phyloP scores from a whole-genome alignment of 805 yeast species.

The Teunomyces panamensis region DNA sequence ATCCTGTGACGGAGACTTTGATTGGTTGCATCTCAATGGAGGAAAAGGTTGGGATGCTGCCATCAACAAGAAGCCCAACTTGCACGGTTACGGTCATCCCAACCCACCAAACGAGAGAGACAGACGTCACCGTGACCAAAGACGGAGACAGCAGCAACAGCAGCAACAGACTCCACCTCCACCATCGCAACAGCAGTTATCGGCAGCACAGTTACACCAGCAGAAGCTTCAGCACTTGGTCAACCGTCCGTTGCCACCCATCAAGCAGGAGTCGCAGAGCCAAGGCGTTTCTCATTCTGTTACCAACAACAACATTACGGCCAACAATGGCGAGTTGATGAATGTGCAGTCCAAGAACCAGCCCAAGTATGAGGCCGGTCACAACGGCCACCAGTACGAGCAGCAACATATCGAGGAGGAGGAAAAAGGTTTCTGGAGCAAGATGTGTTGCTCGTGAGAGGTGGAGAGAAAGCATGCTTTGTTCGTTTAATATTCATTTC shows the following conservation, averaged over 20 bases:
- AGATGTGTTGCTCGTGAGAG: slow-evolving; percentile 39
- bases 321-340: slow-evolving; percentile 10
- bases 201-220: slow-evolving; percentile 48
- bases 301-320: slow-evolving; percentile 19
- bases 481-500: slow-evolving; percentile 2
- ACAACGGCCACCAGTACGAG: slow-evolving; percentile 29
- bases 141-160: slow-evolving; percentile 34
- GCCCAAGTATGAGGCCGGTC: slow-evolving; percentile 11
- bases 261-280: slow-evolving; percentile 38
- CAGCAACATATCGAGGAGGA: slow-evolving; percentile 39
- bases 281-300: slow-evolving; percentile 20
- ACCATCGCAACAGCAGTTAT: slow-evolving; percentile 31
- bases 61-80: slow-evolving; percentile 72
- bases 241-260: slow-evolving; percentile 47
- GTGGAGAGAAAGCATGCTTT: background rate
- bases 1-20: slow-evolving; percentile 65
- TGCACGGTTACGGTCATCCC: slow-evolving; percentile 80
- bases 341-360: slow-evolving; percentile 14
- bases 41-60: slow-evolving; percentile 82
- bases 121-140: slow-evolving; percentile 45
- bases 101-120: slow-evolving; percentile 51
- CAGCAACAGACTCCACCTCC: slow-evolving; percentile 10
- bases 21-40: slow-evolving; percentile 77
- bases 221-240: slow-evolving; percentile 48
- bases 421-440: slow-evolving; percentile 40